phyloP scores from a whole-genome alignment of 2,329 filamentous ascomycete species.

The Bipolaris sorokiniana region DNA sequence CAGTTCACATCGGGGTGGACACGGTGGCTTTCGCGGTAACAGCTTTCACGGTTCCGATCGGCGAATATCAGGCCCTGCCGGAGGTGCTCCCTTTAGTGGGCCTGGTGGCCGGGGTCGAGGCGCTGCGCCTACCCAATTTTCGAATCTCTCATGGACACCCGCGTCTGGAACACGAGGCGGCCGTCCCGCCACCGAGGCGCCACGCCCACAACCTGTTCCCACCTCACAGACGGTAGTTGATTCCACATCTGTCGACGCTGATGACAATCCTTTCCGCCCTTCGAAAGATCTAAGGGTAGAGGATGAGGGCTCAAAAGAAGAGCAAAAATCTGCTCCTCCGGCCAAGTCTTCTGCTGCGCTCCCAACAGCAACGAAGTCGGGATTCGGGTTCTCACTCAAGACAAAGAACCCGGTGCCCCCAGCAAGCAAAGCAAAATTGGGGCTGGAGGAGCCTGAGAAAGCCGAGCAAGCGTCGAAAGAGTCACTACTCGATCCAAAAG shows the following conservation, averaged over 20 bases:
- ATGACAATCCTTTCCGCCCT: constrained; percentile 66
- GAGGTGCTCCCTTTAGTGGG: constrained; percentile 47
- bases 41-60: constrained; percentile 53
- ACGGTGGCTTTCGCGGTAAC: constrained; percentile 63
- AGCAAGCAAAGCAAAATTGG: constrained; percentile 58
- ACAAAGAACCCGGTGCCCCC: constrained; percentile 65
- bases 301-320: constrained; percentile 62
- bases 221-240: constrained; percentile 22
- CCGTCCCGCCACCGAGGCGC: constrained; percentile 50
- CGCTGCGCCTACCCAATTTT: constrained; percentile 59
- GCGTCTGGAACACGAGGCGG: constrained; percentile 61
- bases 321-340: constrained; percentile 61
- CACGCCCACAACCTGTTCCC: constrained; percentile 33
- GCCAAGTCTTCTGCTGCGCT: constrained; percentile 57
- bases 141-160: constrained; percentile 75
- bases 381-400: constrained; percentile 93
- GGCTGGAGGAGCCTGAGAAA: constrained; percentile 49
- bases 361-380: constrained; percentile 58
- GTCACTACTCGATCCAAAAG: constrained; percentile 49
- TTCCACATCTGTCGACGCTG: constrained; percentile 55
- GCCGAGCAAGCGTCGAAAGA: constrained; percentile 47
- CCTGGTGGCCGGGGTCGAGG: constrained; percentile 60
- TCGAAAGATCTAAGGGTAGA: constrained; percentile 70
- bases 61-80: constrained; percentile 54
- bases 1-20: constrained; percentile 59